Percentiles rank a stretch among this genome's conserved stretches.
phyloP scores from a whole-genome alignment of 352 stramenopile species.

The Detonula confervacea region DNA sequence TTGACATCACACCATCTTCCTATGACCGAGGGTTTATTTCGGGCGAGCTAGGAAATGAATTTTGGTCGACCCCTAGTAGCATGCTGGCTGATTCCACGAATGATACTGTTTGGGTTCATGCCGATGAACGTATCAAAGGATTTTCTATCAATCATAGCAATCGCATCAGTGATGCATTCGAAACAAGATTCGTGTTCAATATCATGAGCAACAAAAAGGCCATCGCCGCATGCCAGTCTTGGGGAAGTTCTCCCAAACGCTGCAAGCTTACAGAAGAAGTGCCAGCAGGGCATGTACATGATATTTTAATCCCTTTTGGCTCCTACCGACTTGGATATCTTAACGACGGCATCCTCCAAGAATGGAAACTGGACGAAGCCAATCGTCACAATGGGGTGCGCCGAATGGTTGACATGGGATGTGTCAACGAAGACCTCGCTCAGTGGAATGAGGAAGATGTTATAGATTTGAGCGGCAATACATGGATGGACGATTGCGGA shows the following conservation, averaged over 20 bases:
- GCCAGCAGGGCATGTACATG: too few relatives aligned
- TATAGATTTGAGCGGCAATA: slow-evolving; percentile 7
- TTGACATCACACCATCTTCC: too few relatives aligned
- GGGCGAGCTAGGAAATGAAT: too few relatives aligned
- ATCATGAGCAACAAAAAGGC: too few relatives aligned
- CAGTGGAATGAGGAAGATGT: slow-evolving; percentile 15
- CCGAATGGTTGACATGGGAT: neutral
- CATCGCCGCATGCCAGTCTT: too few relatives aligned
- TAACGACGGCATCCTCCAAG: slow-evolving; percentile 2
- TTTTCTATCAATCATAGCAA: neutral
- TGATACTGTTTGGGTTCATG: neutral
- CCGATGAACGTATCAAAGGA: neutral
- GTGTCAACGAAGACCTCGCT: slow-evolving; percentile 8
- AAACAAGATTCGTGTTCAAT: too few relatives aligned
- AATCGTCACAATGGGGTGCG: slow-evolving; percentile 7
- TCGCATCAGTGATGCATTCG: too few relatives aligned
- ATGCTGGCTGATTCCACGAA: neutral
- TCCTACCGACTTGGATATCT: neutral
- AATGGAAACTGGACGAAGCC: slow-evolving; percentile 23
- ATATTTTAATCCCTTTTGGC: too few relatives aligned
- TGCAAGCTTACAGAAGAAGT: too few relatives aligned
- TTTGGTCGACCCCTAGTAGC: too few relatives aligned
- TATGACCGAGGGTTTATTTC: too few relatives aligned
- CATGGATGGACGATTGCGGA: slow-evolving; percentile 13
- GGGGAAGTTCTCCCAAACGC: too few relatives aligned